Base-by-base conservation (phyloP, 768 basidiomycete species). In the Hydnum rufescens region DNA sequence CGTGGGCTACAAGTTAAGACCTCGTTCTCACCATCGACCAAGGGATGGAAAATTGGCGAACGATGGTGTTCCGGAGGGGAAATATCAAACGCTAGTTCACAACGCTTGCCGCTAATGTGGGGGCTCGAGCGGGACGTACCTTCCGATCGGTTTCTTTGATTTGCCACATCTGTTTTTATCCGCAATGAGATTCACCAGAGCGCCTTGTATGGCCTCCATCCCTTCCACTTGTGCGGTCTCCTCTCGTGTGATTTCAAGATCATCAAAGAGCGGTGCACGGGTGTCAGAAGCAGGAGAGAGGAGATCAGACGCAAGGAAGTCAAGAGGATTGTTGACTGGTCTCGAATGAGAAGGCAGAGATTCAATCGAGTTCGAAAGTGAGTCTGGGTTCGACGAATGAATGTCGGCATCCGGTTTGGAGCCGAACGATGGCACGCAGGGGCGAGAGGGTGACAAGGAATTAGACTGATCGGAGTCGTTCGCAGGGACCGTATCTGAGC, bases 171-270 rank as follows among this genome's bases (percentile, higher is more conserved):
- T 72, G 34, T 78, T 72, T 57, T 93, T 86, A 36, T 82, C 70
- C 2, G 88, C 87, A 60, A 99, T 90, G 63, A 99, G 96, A 62
- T 93, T 87, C 5, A 85, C 89, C 56, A 99, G 69, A 3, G 95
- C 95, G 4, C 90, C 90, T 60, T 90, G 89, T 19, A 97, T 95
- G 2, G 93, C 92, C 59, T 90, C 88, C 77, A 97, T 95, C 34
- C 88, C 73, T 58, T 82, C 73, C 50, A 82, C 75, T 63, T 93
- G 69, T 18, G 67, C 82, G 46, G 75, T 77, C 47, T 78, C 72
- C 46, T 80, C 67, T 4, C 60, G 62, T 3, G 58, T 62, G 54
- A 87, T 82, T 55, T 82, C 80, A 1, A 82, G 78, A 58, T 86
- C 82, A 57, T 81, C 76, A 56, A 92, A 90, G 22, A 92, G 69